Evolutionary conservation across 805 yeast genomes (phyloP).

Genomic region (Nakazawaea populi): DNA sequence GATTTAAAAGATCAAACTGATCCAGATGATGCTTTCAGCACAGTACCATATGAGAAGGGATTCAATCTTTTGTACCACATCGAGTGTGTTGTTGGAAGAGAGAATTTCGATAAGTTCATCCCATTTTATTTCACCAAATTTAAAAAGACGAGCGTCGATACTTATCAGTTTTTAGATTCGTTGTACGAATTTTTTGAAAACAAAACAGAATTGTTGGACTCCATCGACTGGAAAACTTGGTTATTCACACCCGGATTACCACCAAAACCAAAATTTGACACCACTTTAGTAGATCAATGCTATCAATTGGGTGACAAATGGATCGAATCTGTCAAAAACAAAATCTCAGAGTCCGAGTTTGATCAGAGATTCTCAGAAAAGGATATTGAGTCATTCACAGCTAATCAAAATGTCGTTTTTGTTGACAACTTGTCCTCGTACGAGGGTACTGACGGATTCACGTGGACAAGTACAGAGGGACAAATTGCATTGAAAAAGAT

Average conservation of each 20-base stretch:
- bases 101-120: slow-evolving; percentile 71
- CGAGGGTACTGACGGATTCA: slow-evolving; percentile 36
- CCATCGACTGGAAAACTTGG: slow-evolving; percentile 86
- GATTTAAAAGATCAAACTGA: slow-evolving; percentile 63
- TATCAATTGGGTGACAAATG: slow-evolving; percentile 61
- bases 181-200: slow-evolving; percentile 53
- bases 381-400: slow-evolving; percentile 55
- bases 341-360: slow-evolving; percentile 16
- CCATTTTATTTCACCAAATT: slow-evolving; percentile 69
- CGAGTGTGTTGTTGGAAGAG: slow-evolving; percentile 65
- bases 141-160: slow-evolving; percentile 68
- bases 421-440: slow-evolving; percentile 58
- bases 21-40: slow-evolving; percentile 85
- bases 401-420: slow-evolving; percentile 77
- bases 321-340: slow-evolving; percentile 33
- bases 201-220: slow-evolving; percentile 47
- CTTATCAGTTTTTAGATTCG: slow-evolving; percentile 74
- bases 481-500: slow-evolving; percentile 25
- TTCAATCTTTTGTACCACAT: slow-evolving; percentile 70
- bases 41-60: slow-evolving; percentile 91
- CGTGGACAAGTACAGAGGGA: slow-evolving; percentile 27
- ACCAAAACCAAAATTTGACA: slow-evolving; percentile 78
- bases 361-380: slow-evolving; percentile 29
- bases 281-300: slow-evolving; percentile 71
- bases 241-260: slow-evolving; percentile 81